Evolutionary conservation across 441 rosid species (phyloP).

Genomic region (Brassica hybrid): DNA sequence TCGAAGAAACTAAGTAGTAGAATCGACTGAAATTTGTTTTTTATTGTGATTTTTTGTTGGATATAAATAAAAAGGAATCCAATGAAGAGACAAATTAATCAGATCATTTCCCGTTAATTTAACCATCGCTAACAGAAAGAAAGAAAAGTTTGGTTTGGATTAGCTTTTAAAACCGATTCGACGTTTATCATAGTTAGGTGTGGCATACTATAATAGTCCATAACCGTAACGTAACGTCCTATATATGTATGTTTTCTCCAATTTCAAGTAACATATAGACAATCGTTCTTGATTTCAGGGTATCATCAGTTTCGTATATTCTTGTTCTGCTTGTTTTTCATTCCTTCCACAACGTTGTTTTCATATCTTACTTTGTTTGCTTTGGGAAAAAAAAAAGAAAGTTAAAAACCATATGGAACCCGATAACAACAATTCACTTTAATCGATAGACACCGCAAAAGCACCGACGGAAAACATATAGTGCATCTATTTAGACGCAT

Average conservation of each 20-base stretch:
- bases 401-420: conserved; percentile 2
- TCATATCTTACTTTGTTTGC: conserved; percentile 32
- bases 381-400: neutral
- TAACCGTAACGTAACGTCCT: conserved; percentile 8
- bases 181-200: neutral
- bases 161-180: conserved; percentile 1
- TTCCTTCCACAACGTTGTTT: conserved; percentile 19
- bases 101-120: neutral
- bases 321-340: neutral
- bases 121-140: neutral
- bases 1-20: conserved; percentile 18
- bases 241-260: conserved; percentile 11
- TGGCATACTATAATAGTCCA: conserved; percentile 1
- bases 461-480: conserved; percentile 33
- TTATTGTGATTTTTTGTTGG: neutral
- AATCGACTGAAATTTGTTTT: conserved; percentile 17
- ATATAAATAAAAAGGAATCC: conserved; percentile 21
- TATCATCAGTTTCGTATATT: conserved; percentile 15
- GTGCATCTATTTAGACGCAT: too few relatives aligned
- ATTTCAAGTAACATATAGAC: neutral
- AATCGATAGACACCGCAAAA: conserved; percentile 10
- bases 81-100: neutral
- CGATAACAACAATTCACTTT: conserved; percentile 30
- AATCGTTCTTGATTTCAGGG: conserved; percentile 4
- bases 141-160: neutral